Percentiles rank a stretch among this genome's conserved stretches.
Evolutionary conservation across 1,284 basidiomycete genomes (phyloP).

Genomic region (Sanguinoderma infundibulare): DNA sequence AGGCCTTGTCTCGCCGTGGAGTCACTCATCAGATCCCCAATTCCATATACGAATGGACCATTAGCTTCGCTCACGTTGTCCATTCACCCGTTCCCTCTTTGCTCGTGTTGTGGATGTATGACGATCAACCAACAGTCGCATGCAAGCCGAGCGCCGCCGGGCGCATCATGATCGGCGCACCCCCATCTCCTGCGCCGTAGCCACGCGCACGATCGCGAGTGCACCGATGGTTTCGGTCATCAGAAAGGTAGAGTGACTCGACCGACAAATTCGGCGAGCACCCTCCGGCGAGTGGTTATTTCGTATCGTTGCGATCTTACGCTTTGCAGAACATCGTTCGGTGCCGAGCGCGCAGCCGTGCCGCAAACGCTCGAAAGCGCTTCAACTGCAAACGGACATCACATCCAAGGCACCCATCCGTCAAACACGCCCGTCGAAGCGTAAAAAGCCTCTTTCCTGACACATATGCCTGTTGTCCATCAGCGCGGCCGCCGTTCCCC

Average conservation of each 20-base stretch:
- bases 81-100: not conserved
- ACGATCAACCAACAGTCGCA: not conserved
- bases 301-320: no score
- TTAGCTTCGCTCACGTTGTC: not conserved
- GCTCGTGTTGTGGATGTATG: not conserved
- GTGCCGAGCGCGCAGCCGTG: not conserved
- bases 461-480: not conserved
- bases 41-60: not conserved
- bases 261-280: no score
- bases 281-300: no score
- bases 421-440: not conserved
- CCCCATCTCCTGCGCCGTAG: no score
- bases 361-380: not conserved
- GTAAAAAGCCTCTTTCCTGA: not conserved
- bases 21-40: not conserved
- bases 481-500: not conserved
- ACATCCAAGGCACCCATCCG: not conserved
- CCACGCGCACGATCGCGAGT: no score
- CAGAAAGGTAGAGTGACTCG: no score
- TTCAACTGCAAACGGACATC: not conserved
- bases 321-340: not conserved
- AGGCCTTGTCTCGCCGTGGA: no score
- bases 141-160: not conserved
- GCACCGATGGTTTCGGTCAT: not conserved
- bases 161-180: no score